A percentile compares a stretch with the other conserved stretches of the same genome.
Evolutionary conservation across 306 rosid genomes (phyloP).

Genomic region (Oxytropis ochrocephala): DNA sequence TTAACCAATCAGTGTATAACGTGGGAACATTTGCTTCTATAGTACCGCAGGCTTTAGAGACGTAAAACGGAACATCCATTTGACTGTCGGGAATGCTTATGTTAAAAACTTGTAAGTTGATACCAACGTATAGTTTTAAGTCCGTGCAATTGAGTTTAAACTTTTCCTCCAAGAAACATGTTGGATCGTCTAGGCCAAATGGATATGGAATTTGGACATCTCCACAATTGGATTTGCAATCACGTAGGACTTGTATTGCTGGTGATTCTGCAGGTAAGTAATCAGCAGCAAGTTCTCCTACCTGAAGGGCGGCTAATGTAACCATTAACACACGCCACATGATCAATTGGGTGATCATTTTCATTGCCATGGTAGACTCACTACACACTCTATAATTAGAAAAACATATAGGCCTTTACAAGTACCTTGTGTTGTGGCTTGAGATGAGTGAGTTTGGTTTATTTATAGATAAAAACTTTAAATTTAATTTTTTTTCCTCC

Average conservation of each 20-base stretch:
- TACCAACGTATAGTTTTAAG: neutral
- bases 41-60: neutral
- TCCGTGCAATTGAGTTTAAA: constrained; percentile 13
- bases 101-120: neutral
- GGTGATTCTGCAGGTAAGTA: too few relatives aligned
- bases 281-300: neutral
- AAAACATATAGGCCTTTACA: too few relatives aligned
- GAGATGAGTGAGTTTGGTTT: too few relatives aligned
- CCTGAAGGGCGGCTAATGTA: neutral
- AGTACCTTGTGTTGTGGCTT: too few relatives aligned
- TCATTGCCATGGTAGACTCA: too few relatives aligned
- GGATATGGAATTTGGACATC: constrained; percentile 42
- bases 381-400: too few relatives aligned
- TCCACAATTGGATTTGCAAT: constrained; percentile 30
- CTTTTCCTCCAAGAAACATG: neutral
- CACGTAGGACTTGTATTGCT: constrained; percentile 10
- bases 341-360: too few relatives aligned
- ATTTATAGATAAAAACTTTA: too few relatives aligned
- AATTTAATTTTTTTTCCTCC: too few relatives aligned
- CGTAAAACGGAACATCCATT: neutral
- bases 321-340: neutral
- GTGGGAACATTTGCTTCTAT: neutral
- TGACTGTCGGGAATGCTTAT: constrained; percentile 16
- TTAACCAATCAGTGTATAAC: neutral
- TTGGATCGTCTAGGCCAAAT: constrained; percentile 25